Percentiles rank a stretch among this genome's conserved stretches.
Evolutionary conservation across 805 yeast genomes (phyloP).

Genomic region (Wickerhamiella spandovensis): DNA sequence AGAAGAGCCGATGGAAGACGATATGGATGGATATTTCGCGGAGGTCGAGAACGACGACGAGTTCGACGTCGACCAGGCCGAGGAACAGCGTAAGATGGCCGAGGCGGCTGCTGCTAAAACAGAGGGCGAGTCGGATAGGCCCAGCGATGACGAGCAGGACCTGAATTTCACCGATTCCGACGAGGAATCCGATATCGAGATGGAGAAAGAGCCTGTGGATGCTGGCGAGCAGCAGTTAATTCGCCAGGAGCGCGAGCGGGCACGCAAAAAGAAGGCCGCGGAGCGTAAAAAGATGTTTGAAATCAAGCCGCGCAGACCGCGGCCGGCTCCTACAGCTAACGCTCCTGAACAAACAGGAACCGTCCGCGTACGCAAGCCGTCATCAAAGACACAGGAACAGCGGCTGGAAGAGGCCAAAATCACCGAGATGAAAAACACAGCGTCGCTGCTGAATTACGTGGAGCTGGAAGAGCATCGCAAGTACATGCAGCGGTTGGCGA

Average conservation of each 20-base stretch:
- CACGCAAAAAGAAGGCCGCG: constrained; percentile 18
- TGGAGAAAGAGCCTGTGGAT: constrained; percentile 39
- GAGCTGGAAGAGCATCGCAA: constrained; percentile 78
- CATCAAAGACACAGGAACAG: constrained; percentile 47
- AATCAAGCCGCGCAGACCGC: constrained; percentile 26
- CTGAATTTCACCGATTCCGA: constrained; percentile 32
- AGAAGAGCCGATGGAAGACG: constrained; percentile 47
- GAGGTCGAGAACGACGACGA: constrained; percentile 33
- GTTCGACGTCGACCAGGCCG: constrained; percentile 21
- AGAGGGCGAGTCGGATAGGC: constrained; percentile 8
- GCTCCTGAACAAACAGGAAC: constrained; percentile 11
- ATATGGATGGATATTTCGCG: constrained; percentile 50
- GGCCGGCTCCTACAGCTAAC: constrained; percentile 18
- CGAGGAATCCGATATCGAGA: constrained; percentile 29
- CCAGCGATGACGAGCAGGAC: constrained; percentile 17
- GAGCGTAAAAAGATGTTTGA: constrained; percentile 23
- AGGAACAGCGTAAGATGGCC: constrained; percentile 5
- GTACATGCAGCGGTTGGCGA: constrained; percentile 58
- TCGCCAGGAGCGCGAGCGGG: constrained; percentile 26
- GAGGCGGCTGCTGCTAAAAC: constrained; percentile 2
- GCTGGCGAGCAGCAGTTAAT: constrained; percentile 56
- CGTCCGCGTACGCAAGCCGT: constrained; percentile 6
- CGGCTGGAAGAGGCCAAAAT: constrained; percentile 69
- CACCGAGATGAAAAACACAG: constrained; percentile 65
- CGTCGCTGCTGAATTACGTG: constrained; percentile 61